These are phyloP conservation scores for Paramecium pentaurelia DNA, from an alignment of 73 alveolate species.

Conservation along the genomic window DNA sequence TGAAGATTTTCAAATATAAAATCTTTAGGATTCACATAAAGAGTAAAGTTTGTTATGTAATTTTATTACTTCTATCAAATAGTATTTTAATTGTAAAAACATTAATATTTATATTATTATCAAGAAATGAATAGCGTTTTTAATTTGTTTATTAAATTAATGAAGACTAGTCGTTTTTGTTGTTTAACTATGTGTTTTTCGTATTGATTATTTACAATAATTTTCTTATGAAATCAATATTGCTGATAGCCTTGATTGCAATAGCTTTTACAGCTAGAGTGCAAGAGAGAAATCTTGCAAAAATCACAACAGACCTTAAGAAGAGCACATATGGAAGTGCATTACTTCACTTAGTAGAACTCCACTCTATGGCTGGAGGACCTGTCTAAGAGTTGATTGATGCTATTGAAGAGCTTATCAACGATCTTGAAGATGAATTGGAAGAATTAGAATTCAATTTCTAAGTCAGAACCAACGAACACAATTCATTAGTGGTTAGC, in stretches of 20 bases:
- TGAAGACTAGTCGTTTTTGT: slow-evolving; percentile 26
- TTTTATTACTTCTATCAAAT: neutral
- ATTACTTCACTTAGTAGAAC: slow-evolving; percentile 28
- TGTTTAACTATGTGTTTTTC: slow-evolving; percentile 1
- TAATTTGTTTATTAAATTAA: neutral
- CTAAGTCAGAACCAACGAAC: slow-evolving; percentile 36
- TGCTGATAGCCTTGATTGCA: slow-evolving; percentile 35
- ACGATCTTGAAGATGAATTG: slow-evolving; percentile 18
- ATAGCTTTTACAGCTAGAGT: slow-evolving; percentile 42
- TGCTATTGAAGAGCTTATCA: slow-evolving; percentile 50
- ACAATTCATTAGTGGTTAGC: slow-evolving; percentile 22
- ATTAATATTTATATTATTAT: neutral
- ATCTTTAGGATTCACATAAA: neutral
- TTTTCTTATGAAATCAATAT: neutral
- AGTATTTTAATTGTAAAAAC: neutral
- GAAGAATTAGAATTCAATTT: slow-evolving; percentile 39
- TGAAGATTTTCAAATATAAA: neutral
- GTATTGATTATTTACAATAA: neutral
- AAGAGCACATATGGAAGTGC: slow-evolving; percentile 31
- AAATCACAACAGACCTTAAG: neutral
- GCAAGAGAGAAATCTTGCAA: slow-evolving; percentile 44
- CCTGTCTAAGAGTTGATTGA: slow-evolving; percentile 45
- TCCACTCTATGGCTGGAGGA: slow-evolving; percentile 46
- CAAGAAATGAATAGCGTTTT: slow-evolving; percentile 7
- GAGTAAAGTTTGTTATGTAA: neutral